Evolutionary conservation across 2,329 filamentous ascomycete genomes (phyloP).

Genomic region (Fusarium sarcochroum): DNA sequence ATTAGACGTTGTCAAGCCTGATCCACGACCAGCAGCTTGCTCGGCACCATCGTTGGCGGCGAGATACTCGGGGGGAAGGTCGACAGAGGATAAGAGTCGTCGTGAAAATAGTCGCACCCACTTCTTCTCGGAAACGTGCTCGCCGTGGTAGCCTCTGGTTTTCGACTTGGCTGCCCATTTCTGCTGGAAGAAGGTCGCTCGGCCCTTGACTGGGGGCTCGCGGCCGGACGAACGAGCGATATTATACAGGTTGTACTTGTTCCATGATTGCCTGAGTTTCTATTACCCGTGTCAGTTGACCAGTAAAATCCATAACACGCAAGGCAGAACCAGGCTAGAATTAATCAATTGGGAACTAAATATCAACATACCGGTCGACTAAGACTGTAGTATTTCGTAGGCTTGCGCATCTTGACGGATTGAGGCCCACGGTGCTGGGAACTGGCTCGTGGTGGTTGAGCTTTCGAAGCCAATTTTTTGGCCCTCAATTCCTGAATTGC

Average conservation of each 20-base stretch:
- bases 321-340: slow-evolving; percentile 3
- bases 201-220: slow-evolving; percentile 51
- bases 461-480: slow-evolving; percentile 52
- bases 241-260: slow-evolving; percentile 97
- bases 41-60: slow-evolving; percentile 86
- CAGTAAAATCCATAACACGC: slow-evolving; percentile 18
- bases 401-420: slow-evolving; percentile 65
- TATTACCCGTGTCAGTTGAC: slow-evolving; percentile 57
- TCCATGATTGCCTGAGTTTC: slow-evolving; percentile 97
- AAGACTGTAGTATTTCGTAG: slow-evolving; percentile 75
- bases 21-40: slow-evolving; percentile 86
- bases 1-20: slow-evolving; percentile 66
- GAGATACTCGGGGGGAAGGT: slow-evolving; percentile 86
- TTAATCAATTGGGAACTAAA: slow-evolving; percentile 3
- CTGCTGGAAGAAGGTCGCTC: slow-evolving; percentile 92
- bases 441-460: slow-evolving; percentile 45
- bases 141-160: slow-evolving; percentile 91
- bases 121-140: slow-evolving; percentile 91
- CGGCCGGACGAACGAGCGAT: slow-evolving; percentile 63
- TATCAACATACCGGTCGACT: slow-evolving; percentile 70
- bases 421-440: slow-evolving; percentile 47
- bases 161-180: slow-evolving; percentile 94
- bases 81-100: slow-evolving; percentile 83
- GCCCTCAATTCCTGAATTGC: slow-evolving; percentile 36
- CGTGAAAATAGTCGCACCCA: slow-evolving; percentile 95